Base-by-base conservation (phyloP, 1,139 yeast genomes). In the Geotrichum citri-aurantii region DNA sequence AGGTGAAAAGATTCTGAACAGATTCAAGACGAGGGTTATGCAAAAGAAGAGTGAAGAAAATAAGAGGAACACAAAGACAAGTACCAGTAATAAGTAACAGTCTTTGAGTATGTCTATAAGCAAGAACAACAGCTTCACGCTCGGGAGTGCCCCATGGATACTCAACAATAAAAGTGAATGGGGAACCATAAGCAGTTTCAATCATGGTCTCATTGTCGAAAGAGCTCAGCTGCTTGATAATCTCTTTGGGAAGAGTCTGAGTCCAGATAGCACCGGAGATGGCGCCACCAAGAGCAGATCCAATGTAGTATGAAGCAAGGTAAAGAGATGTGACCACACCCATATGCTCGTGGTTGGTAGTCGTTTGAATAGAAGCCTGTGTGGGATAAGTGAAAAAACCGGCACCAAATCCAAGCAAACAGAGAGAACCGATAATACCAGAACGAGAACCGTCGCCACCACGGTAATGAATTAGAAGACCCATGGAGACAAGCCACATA, bases 401-500 rank as follows among this genome's bases (percentile, higher is more conserved):
- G 54, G 88, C 86, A 65, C 90, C 89, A 57, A 86, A 75, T 71
- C 92, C 93, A 74, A 85, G 76, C 42, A 85, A 73, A 68, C 85
- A 81, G 65, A 83, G 77, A 27, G 84, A 81, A 47, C 88, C 92
- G 68, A 86, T 83, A 59, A 86, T 77, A 64, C 92, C 92, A 46
- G 75, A 63, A 59, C 77, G 75, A 42, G 81, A 68, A 44, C 71
- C 71, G 57, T 72, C 75, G 56, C 79, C 81, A 59, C 85, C 86
- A 71, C 90, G 78, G 74, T 69, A 85, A 62, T 78, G 78, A 65
- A 78, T 74, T 61, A 86, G 75, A 59, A 86, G 66, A 54, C 89
- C 92, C 73, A 81, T 74, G 8, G 88, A 75, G 10, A 81, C 70
- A 59, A 84, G 69, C 86, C 88, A 83, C 63, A 78, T 62, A 12